Conservation (phyloP, 208 protist genomes). For the Leishmania braziliensis region DNA sequence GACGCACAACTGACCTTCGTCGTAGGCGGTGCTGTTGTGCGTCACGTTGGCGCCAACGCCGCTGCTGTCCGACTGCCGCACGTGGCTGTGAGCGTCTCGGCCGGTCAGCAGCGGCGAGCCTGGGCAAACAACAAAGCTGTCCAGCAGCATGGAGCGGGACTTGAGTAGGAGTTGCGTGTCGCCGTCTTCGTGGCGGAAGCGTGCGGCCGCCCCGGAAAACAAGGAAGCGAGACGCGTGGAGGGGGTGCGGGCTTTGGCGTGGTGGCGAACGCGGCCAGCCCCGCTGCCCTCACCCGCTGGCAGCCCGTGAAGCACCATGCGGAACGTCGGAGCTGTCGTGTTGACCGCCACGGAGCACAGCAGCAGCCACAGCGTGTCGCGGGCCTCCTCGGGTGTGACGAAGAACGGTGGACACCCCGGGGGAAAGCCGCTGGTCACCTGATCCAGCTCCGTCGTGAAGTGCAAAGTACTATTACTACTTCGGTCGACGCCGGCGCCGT, state of each 20-base stretch:
- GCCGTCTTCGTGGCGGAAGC: constrained; percentile 11
- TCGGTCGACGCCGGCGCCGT: neutral
- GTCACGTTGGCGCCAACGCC: neutral
- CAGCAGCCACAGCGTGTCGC: constrained; percentile 65
- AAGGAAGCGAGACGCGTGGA: constrained; percentile 11
- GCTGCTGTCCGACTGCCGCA: neutral
- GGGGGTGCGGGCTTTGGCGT: constrained; percentile 7
- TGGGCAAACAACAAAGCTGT: constrained; percentile 36
- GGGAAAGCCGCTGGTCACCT: constrained; percentile 27
- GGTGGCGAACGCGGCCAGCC: neutral
- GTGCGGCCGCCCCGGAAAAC: constrained; percentile 10
- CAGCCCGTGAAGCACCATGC: constrained; percentile 30
- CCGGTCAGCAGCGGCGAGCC: constrained; percentile 3
- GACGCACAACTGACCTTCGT: neutral
- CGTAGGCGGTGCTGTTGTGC: neutral
- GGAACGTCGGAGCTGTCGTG: constrained; percentile 20
- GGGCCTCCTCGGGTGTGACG: constrained; percentile 55
- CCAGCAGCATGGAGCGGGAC: constrained; percentile 29
- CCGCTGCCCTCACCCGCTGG: constrained; percentile 12
- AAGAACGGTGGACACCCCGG: constrained; percentile 43
- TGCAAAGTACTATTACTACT: constrained; percentile 25
- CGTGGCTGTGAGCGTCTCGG: constrained; percentile 1
- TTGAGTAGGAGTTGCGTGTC: constrained; percentile 24
- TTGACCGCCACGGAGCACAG: constrained; percentile 55
- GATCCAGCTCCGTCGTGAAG: constrained; percentile 44